Evolutionary conservation across 176 grass and related monocot species (phyloP).

Genomic region (Alloteropsis semialata): DNA sequence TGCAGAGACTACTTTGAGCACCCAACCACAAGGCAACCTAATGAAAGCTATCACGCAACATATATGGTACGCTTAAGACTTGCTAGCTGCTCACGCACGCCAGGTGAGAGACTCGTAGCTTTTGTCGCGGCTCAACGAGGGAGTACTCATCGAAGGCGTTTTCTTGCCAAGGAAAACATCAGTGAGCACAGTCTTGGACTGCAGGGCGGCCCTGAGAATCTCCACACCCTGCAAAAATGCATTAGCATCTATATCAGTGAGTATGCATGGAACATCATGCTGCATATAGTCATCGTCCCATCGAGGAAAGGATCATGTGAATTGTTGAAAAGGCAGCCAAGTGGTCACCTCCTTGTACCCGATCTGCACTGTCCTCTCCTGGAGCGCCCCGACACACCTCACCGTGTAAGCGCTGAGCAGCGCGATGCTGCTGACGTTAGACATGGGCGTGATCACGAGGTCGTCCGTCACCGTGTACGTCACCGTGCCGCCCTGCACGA

Average conservation of each 20-base stretch:
- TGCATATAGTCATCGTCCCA: too few species aligned
- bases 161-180: conserved; percentile 32
- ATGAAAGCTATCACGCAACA: too few species aligned
- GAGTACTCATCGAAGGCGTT: not conserved
- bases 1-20: too few species aligned
- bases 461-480: conserved; percentile 48
- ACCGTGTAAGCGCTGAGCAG: conserved; percentile 32
- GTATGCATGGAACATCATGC: not conserved
- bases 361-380: conserved; percentile 37
- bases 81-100: not conserved
- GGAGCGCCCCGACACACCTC: conserved; percentile 25
- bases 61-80: too few species aligned
- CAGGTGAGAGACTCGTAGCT: not conserved
- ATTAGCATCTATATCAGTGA: not conserved
- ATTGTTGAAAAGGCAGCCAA: not conserved
- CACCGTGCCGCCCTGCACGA: conserved; percentile 28
- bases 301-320: too few species aligned
- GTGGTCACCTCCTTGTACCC: conserved; percentile 29
- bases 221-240: conserved; percentile 18
- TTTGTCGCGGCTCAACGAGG: not conserved
- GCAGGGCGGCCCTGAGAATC: conserved; percentile 39
- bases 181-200: conserved; percentile 48
- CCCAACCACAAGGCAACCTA: too few species aligned
- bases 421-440: conserved; percentile 40
- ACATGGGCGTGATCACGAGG: conserved; percentile 43